Conservation (phyloP, 495 filamentous ascomycete species). For the Aspergillus leporis region DNA sequence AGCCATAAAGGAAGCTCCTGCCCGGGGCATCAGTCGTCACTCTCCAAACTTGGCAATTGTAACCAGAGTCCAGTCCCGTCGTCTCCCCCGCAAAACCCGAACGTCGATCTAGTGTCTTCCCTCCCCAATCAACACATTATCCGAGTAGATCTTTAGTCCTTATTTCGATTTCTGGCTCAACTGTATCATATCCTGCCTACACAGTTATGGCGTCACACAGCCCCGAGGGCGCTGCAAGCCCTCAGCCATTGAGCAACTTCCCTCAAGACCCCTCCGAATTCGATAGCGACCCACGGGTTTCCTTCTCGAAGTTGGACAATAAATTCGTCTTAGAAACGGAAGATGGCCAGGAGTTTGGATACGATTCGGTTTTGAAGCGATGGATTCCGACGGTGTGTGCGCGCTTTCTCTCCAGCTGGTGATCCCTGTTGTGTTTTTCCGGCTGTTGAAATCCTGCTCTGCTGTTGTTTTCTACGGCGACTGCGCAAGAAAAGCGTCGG, state of each 20-base stretch:
- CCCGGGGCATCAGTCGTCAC: neutral
- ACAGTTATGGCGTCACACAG: constrained; percentile 21
- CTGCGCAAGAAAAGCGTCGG: constrained; percentile 6
- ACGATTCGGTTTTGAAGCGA: constrained; percentile 66
- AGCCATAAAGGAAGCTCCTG: neutral
- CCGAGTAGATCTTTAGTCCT: neutral
- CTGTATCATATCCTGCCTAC: neutral
- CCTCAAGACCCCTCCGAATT: constrained; percentile 75
- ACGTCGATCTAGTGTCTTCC: neutral
- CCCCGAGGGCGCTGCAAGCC: constrained; percentile 20
- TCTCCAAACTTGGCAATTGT: neutral
- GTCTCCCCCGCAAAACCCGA: neutral
- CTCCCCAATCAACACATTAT: neutral
- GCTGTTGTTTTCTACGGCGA: constrained; percentile 2
- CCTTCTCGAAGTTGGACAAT: constrained; percentile 75
- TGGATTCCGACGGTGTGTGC: constrained; percentile 74
- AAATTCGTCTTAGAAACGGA: constrained; percentile 85
- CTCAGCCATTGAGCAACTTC: constrained; percentile 45
- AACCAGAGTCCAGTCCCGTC: neutral
- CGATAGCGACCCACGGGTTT: constrained; percentile 78
- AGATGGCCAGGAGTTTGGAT: constrained; percentile 83
- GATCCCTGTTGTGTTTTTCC: constrained; percentile 13
- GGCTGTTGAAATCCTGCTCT: constrained; percentile 14
- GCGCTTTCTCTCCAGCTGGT: constrained; percentile 17
- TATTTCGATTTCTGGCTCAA: neutral